A percentile compares a stretch with the other conserved stretches of the same genome.
Evolutionary conservation across 2,329 filamentous ascomycete genomes (phyloP).

Genomic region (Remersonia thermophila): DNA sequence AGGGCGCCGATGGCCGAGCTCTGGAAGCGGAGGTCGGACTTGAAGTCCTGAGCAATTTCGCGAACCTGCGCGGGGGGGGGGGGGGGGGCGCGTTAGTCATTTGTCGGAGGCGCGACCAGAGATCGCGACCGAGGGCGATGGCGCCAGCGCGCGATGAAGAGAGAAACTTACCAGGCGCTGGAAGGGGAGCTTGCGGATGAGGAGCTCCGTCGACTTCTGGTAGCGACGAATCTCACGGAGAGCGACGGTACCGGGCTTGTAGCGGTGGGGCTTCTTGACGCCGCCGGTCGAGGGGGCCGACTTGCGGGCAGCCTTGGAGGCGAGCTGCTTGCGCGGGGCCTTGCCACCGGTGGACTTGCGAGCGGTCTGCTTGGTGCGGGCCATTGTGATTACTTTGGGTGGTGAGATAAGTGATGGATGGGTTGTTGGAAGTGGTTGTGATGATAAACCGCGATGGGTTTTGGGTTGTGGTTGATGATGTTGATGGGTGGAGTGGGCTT

Average conservation of each 20-base stretch:
- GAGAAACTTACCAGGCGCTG: constrained; percentile 62
- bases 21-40: constrained; percentile 94
- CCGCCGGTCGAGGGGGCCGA: constrained; percentile 90
- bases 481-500: constrained; percentile 4
- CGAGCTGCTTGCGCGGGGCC: constrained; percentile 87
- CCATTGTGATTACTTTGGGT: constrained; percentile 37
- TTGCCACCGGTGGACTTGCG: constrained; percentile 72
- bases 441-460: constrained; percentile 15
- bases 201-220: constrained; percentile 91
- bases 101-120: constrained; percentile 6
- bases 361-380: constrained; percentile 55
- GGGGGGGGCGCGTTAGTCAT: constrained; percentile 14
- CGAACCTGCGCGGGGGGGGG: constrained; percentile 44
- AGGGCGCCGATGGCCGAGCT: constrained; percentile 93
- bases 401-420: constrained; percentile 15
- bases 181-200: constrained; percentile 96
- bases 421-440: constrained; percentile 19
- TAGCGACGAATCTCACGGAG: constrained; percentile 97
- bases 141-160: no score
- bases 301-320: constrained; percentile 98
- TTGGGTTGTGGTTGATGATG: constrained; percentile 16
- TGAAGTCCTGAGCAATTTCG: constrained; percentile 94
- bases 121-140: background rate
- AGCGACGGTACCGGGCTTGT: constrained; percentile 90
- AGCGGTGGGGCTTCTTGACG: constrained; percentile 90